Conservation (phyloP, 164 flowering plant genomes). For the Kalanchoe fedtschenkoi region DNA sequence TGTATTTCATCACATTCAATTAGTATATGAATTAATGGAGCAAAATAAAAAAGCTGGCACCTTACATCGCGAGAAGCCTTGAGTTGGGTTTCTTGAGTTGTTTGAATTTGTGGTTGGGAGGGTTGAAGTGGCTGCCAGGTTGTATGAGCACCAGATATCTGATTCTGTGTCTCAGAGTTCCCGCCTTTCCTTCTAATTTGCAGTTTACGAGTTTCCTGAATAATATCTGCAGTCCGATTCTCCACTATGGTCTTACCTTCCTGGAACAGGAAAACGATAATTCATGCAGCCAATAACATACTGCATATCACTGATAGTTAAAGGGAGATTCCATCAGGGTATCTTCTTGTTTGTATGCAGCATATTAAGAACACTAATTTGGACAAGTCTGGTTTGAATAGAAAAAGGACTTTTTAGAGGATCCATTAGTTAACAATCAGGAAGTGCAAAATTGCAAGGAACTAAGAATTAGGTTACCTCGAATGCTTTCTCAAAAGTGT, state of each 20-base stretch:
- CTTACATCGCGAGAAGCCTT: conserved; percentile 99
- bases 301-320: background rate
- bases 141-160: conserved; percentile 14
- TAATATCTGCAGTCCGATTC: conserved; percentile 65
- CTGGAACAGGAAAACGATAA: conserved; percentile 22
- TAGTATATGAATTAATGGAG: conserved; percentile 13
- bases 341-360: background rate
- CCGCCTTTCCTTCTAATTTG: conserved; percentile 56
- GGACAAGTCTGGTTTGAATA: background rate
- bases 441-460: conserved; percentile 1
- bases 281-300: background rate
- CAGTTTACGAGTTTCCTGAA: conserved; percentile 74
- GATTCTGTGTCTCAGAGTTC: conserved; percentile 24
- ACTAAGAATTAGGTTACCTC: conserved; percentile 49
- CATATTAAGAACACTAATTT: background rate
- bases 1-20: background rate
- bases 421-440: background rate
- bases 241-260: conserved; percentile 79
- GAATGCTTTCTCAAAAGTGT: conserved; percentile 65
- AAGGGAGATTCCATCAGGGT: background rate
- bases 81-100: conserved; percentile 72
- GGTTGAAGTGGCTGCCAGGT: conserved; percentile 23
- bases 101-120: conserved; percentile 22
- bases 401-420: background rate
- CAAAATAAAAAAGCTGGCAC: conserved; percentile 48